phyloP scores from a whole-genome alignment of 1,284 basidiomycete genomes.

The Coniferiporia weirii region DNA sequence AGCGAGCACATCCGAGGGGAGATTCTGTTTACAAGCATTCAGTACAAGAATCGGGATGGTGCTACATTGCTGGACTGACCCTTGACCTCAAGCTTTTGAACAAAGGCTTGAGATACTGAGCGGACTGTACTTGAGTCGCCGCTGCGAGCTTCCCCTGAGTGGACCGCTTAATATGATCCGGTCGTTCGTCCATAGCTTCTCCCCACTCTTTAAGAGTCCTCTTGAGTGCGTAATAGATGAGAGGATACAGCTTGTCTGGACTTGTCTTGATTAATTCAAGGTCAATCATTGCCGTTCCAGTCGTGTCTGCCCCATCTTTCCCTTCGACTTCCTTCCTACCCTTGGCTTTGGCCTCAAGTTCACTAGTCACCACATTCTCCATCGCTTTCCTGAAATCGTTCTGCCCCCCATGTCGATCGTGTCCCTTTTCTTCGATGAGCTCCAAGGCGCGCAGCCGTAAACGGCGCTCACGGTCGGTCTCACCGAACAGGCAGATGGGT shows the following conservation, averaged over 20 bases:
- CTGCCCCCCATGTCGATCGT: conserved; percentile 70
- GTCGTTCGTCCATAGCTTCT: conserved; percentile 86
- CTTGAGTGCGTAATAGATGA: conserved; percentile 97
- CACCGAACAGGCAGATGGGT: conserved; percentile 92
- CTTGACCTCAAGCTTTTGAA: conserved; percentile 87
- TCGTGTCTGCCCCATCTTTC: conserved; percentile 36
- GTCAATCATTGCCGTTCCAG: conserved; percentile 60
- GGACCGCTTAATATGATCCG: conserved; percentile 78
- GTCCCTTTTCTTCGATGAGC: conserved; percentile 85
- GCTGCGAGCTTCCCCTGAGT: conserved; percentile 92
- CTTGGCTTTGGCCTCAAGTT: conserved; percentile 61
- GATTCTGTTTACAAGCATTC: conserved; percentile 43
- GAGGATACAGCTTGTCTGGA: conserved; percentile 93
- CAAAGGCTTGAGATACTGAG: conserved; percentile 93
- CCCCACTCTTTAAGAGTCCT: conserved; percentile 93
- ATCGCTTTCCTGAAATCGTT: conserved; percentile 95
- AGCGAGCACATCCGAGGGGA: conserved; percentile 82
- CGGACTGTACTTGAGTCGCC: conserved; percentile 93
- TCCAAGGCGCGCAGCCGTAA: conserved; percentile 89
- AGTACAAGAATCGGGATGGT: neutral
- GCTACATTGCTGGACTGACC: conserved; percentile 39
- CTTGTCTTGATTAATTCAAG: conserved; percentile 83
- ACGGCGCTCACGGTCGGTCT: conserved; percentile 89
- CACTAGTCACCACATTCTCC: conserved; percentile 85
- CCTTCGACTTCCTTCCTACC: conserved; percentile 45